Base-by-base conservation (phyloP, 164 flowering plant genomes). In the Nelumbo lutea region DNA sequence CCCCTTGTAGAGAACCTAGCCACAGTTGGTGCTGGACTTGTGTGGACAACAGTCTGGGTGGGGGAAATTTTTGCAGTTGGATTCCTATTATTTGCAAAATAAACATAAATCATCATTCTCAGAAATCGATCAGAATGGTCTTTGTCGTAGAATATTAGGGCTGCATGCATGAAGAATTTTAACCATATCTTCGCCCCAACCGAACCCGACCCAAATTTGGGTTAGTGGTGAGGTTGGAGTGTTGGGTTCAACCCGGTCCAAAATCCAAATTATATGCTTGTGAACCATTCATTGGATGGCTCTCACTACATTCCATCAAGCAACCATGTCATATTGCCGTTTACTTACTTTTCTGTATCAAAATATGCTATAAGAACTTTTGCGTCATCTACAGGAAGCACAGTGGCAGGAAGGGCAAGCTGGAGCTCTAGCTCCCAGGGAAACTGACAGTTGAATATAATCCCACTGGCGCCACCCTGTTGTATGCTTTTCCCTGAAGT, bases 1-100 rank as follows among this genome's bases (percentile, higher is more conserved):
- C 87, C 88, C 75, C 9, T 64, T 1, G 87, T 84, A 63, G 85
- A 81, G 68, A 87, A 87, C 3, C n/a, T 64, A 9, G 87, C 82
- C 75, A 84, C 66, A 56, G 59, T 62, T 47, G 87, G 86, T 57
- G 86, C 84, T 38, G 84, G 83, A 68, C 74, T 74, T 1, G 73
- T 76, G 47, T 65, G 11, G 14, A 77, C 48, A 50, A 70, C 13
- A 38, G 85, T 83, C 46, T 14, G 8, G 7, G 48, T 13, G 57
- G 65, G 72, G n/a, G 50, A 53, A 47, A 83, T 84, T 65, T 65
- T 77, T n/a, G 83, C 88, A 43, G 72, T 72, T 58, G 5, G 86
- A 83, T 52, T 79, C 71, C 69, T 84, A 66, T 85, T 84, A 66
- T 50, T 52, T 64, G 43, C 47, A 62, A 1, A 62, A 15, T 2